Conservation (phyloP, 2,329 filamentous ascomycete species). For the Aspergillus fructus region DNA sequence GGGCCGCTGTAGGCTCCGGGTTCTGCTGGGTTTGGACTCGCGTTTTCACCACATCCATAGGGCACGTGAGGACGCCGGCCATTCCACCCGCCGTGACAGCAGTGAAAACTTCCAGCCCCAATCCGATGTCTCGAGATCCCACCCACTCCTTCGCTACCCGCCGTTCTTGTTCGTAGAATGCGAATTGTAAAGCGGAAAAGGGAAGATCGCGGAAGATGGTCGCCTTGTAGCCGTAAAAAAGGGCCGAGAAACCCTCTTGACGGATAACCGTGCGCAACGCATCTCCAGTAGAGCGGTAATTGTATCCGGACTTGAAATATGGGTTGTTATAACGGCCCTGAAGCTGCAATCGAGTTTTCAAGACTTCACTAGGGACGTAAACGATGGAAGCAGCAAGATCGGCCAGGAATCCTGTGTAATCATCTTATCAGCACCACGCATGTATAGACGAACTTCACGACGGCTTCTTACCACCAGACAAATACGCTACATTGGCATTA, state of each 20-base stretch:
- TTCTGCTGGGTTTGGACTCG: conserved; percentile 89
- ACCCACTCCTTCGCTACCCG: conserved; percentile 76
- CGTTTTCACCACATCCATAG: conserved; percentile 96
- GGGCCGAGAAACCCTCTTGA: conserved; percentile 75
- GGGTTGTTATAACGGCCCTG: conserved; percentile 96
- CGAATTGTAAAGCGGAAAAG: conserved; percentile 94
- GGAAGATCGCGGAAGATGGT: conserved; percentile 92
- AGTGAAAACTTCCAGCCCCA: conserved; percentile 81
- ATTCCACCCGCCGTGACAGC: conserved; percentile 87
- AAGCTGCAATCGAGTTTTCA: conserved; percentile 94
- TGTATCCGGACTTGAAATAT: conserved; percentile 90
- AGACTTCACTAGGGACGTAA: conserved; percentile 94
- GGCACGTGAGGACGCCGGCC: conserved; percentile 91
- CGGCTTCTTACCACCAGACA: conserved; percentile 67
- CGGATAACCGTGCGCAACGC: conserved; percentile 82
- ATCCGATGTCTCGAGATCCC: conserved; percentile 77
- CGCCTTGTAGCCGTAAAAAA: conserved; percentile 97
- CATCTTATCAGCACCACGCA: conserved; percentile 7
- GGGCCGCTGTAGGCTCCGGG: conserved; percentile 35
- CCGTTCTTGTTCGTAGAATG: conserved; percentile 96
- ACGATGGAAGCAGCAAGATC: conserved; percentile 88
- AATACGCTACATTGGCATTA: conserved; percentile 79
- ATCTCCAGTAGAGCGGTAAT: conserved; percentile 83
- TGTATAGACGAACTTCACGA: not conserved
- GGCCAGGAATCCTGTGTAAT: conserved; percentile 72